Evolutionary conservation across 306 rosid genomes (phyloP).

Genomic region (Datisca glomerata): DNA sequence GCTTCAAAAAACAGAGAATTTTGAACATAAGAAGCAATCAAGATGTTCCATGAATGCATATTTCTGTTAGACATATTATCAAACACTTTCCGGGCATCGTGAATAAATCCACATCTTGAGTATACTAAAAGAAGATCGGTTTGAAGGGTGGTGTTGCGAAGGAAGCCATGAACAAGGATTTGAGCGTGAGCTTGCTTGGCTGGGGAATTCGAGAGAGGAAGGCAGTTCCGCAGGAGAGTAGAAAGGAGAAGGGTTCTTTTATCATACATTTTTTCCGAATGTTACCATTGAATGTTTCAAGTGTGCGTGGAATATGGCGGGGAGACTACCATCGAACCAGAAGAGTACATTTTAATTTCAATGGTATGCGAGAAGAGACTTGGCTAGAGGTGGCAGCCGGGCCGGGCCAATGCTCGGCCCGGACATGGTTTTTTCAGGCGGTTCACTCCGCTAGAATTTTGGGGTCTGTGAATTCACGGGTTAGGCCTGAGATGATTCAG

Average conservation of each 20-base stretch:
- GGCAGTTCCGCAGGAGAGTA: conserved; percentile 25
- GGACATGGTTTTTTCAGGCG: no score
- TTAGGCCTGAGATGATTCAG: no score
- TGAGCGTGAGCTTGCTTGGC: conserved; percentile 55
- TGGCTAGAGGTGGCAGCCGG: no score
- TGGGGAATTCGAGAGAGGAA: conserved; percentile 17
- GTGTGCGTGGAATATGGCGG: no score
- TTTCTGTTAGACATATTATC: conserved; percentile 39
- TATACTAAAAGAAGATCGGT: conserved; percentile 48
- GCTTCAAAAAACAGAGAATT: conserved; percentile 25
- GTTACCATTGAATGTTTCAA: no score
- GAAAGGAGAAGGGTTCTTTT: background rate
- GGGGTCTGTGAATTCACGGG: no score
- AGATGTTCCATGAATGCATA: conserved; percentile 70
- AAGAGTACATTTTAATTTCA: no score
- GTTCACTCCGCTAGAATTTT: no score
- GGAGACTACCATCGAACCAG: no score
- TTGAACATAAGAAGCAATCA: conserved; percentile 36
- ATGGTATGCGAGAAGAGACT: no score
- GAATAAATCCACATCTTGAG: conserved; percentile 23
- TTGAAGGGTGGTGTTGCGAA: conserved; percentile 34
- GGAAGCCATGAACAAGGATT: conserved; percentile 33
- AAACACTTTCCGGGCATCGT: conserved; percentile 40
- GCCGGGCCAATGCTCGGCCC: no score
- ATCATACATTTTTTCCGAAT: no score